These are phyloP conservation scores for Deinandra increscens DNA, from an alignment of 129 eudicot genomes.

Conservation along the genomic window DNA sequence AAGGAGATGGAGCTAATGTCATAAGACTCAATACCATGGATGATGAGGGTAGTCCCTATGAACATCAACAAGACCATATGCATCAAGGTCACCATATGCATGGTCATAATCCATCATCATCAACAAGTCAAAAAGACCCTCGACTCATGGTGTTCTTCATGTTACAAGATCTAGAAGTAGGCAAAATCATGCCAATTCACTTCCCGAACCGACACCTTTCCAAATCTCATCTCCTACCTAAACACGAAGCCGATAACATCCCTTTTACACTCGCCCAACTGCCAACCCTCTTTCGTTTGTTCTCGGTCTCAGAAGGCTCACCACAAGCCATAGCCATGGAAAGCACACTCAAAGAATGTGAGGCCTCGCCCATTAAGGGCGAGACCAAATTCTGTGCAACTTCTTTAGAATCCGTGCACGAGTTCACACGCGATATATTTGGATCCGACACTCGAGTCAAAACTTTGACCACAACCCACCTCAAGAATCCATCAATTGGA, in stretches of 20 bases:
- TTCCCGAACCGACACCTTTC: slow-evolving; percentile 55
- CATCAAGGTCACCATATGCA: slow-evolving; percentile 37
- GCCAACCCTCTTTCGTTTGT: slow-evolving; percentile 44
- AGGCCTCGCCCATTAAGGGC: slow-evolving; percentile 53
- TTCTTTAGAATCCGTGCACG: slow-evolving; percentile 62
- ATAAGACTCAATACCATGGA: slow-evolving; percentile 52
- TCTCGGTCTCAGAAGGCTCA: slow-evolving; percentile 49
- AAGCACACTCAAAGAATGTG: slow-evolving; percentile 62
- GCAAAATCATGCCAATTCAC: slow-evolving; percentile 53
- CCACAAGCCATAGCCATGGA: slow-evolving; percentile 82
- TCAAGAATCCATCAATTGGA: slow-evolving; percentile 33
- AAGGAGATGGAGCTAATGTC: slow-evolving; percentile 32
- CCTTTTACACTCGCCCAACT: slow-evolving; percentile 53
- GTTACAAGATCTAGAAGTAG: slow-evolving; percentile 46
- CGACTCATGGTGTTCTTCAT: slow-evolving; percentile 61
- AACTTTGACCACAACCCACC: slow-evolving; percentile 53
- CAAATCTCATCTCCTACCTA: slow-evolving; percentile 51
- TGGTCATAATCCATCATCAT: slow-evolving; percentile 40
- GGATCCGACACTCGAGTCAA: slow-evolving; percentile 38
- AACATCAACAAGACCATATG: slow-evolving; percentile 23
- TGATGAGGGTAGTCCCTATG: slow-evolving; percentile 16
- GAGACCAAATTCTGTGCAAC: slow-evolving; percentile 71
- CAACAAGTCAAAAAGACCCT: slow-evolving; percentile 53
- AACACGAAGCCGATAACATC: slow-evolving; percentile 60
- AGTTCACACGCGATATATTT: slow-evolving; percentile 40